Percentiles rank a stretch among this genome's conserved stretches.
These are phyloP conservation scores for Mycena rebaudengoi DNA, from an alignment of 768 basidiomycete genomes.

Conservation along the genomic window DNA sequence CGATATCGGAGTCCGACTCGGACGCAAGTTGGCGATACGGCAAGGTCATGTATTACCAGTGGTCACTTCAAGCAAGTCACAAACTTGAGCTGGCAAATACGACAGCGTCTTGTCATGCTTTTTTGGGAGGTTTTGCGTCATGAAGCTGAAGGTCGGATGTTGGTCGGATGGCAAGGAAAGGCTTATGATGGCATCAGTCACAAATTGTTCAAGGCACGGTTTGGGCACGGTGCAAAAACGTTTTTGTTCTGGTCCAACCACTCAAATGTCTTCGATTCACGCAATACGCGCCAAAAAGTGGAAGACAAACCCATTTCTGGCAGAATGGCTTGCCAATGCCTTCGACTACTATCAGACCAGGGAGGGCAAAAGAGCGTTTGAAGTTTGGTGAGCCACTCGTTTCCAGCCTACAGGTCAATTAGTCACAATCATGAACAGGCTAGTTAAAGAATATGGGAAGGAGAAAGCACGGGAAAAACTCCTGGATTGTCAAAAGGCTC, in stretches of 20 bases:
- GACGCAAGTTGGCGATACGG: too few relatives aligned
- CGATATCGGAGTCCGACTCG: too few relatives aligned
- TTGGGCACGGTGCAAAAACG: too few relatives aligned
- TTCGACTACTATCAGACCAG: slow-evolving; percentile 2
- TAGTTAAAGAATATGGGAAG: slow-evolving; percentile 5
- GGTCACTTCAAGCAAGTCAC: too few relatives aligned
- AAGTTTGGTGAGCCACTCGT: slow-evolving; percentile 11
- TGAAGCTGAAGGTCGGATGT: too few relatives aligned
- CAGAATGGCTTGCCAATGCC: slow-evolving; percentile 22
- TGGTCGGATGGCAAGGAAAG: too few relatives aligned
- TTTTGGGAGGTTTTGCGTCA: too few relatives aligned
- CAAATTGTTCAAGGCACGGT: too few relatives aligned
- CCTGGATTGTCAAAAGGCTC: slow-evolving; percentile 9
- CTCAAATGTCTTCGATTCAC: slow-evolving; percentile 10
- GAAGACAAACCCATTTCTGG: slow-evolving; percentile 6
- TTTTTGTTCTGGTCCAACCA: background rate
- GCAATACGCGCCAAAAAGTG: slow-evolving; percentile 10
- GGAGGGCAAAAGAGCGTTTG: slow-evolving; percentile 17
- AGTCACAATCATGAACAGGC: background rate
- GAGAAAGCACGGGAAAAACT: slow-evolving; percentile 15
- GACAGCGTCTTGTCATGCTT: too few relatives aligned
- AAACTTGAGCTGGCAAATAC: too few relatives aligned
- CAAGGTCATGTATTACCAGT: too few relatives aligned
- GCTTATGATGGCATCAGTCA: too few relatives aligned
- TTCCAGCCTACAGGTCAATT: background rate